Conservation (phyloP, 2,329 filamentous ascomycete genomes). For the Paraconiothyrium brasiliense region DNA sequence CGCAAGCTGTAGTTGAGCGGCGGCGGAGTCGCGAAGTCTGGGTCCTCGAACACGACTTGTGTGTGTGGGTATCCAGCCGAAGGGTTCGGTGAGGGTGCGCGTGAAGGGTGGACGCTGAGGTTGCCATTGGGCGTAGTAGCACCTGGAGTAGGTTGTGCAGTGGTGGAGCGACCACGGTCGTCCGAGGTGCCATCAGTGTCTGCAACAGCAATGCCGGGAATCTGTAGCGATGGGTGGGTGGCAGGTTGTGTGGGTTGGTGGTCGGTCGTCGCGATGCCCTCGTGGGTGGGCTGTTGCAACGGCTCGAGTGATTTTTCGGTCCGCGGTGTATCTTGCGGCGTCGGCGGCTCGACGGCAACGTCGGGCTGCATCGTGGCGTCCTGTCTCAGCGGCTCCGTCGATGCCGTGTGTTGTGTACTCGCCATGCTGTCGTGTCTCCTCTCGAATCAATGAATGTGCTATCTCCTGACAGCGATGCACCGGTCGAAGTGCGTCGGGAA, state of each 20-base stretch:
- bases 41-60: slow-evolving; percentile 52
- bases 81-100: slow-evolving; percentile 38
- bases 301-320: not conserved
- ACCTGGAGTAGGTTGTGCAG: not conserved
- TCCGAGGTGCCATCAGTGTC: slow-evolving; percentile 24
- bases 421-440: slow-evolving; percentile 30
- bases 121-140: slow-evolving; percentile 7
- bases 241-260: slow-evolving; percentile 16
- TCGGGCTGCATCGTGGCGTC: slow-evolving; percentile 1
- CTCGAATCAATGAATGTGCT: not conserved
- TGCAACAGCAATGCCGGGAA: slow-evolving; percentile 33
- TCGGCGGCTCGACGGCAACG: slow-evolving; percentile 19
- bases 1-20: slow-evolving; percentile 66
- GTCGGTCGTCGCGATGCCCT: not conserved
- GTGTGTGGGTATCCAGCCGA: slow-evolving; percentile 52
- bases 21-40: slow-evolving; percentile 56
- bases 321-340: slow-evolving; percentile 20
- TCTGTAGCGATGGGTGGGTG: slow-evolving; percentile 25
- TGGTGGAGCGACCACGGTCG: slow-evolving; percentile 12
- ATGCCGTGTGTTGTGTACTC: slow-evolving; percentile 32
- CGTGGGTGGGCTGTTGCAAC: not conserved
- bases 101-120: slow-evolving; percentile 7
- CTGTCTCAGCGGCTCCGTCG: slow-evolving; percentile 41
- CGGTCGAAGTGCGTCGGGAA: slow-evolving; percentile 4
- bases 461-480: slow-evolving; percentile 7